Evolutionary conservation across 2,329 filamentous ascomycete genomes (phyloP).

Genomic region (Ceratocystis variospora): DNA sequence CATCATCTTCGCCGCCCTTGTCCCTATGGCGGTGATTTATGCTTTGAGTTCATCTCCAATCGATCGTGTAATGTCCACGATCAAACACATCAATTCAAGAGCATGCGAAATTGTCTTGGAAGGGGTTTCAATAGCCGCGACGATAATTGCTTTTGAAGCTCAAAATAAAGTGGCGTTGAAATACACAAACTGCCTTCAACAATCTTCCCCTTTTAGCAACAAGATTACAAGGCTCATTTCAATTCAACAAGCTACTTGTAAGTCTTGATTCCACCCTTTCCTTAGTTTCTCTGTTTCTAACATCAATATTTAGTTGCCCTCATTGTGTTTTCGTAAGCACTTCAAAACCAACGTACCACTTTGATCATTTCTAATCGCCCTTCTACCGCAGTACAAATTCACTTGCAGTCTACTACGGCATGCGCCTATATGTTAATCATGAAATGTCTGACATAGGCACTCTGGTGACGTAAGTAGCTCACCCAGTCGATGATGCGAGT

Average conservation of each 20-base stretch:
- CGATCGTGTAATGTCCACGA: slow-evolving; percentile 25
- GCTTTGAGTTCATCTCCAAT: slow-evolving; percentile 26
- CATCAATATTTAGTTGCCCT: slow-evolving; percentile 6
- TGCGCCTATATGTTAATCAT: slow-evolving; percentile 21
- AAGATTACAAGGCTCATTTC: slow-evolving; percentile 22
- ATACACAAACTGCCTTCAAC: slow-evolving; percentile 28
- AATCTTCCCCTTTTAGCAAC: slow-evolving; percentile 26
- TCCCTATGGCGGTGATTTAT: slow-evolving; percentile 29
- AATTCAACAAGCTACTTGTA: slow-evolving; percentile 22
- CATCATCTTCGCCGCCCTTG: slow-evolving; percentile 33
- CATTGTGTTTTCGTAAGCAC: slow-evolving; percentile 11
- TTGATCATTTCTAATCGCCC: background rate
- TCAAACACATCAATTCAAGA: slow-evolving; percentile 28
- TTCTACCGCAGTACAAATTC: slow-evolving; percentile 20
- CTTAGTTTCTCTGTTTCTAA: background rate
- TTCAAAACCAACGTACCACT: background rate
- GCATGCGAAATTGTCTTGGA: slow-evolving; percentile 30
- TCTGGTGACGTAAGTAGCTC: slow-evolving; percentile 21
- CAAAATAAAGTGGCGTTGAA: slow-evolving; percentile 27
- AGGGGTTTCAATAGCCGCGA: slow-evolving; percentile 30
- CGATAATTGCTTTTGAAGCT: slow-evolving; percentile 32
- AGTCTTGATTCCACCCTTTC: background rate
- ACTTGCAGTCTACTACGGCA: slow-evolving; percentile 22
- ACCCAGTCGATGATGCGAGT: background rate
- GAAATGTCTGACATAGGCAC: slow-evolving; percentile 20